These are phyloP conservation scores for Alternaria sp. DNA, from an alignment of 2,329 filamentous ascomycete genomes.

Conservation along the genomic window DNA sequence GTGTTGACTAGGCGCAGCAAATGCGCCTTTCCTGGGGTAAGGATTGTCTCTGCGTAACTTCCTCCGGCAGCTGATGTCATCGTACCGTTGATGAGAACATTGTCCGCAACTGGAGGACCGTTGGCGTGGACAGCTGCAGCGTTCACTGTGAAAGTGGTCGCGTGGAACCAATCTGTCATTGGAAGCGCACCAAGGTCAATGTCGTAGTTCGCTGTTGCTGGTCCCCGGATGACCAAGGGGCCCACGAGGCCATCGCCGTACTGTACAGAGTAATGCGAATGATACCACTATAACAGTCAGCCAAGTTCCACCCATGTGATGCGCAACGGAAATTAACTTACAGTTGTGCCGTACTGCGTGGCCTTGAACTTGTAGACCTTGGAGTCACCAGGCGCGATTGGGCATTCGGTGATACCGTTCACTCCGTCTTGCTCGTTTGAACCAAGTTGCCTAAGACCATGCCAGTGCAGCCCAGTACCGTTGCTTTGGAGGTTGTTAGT, in stretches of 20 bases:
- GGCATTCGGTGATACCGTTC: constrained; percentile 66
- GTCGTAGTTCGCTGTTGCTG: constrained; percentile 51
- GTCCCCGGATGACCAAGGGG: constrained; percentile 51
- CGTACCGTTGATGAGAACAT: constrained; percentile 61
- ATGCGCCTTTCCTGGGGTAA: constrained; percentile 52
- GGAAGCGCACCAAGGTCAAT: constrained; percentile 51
- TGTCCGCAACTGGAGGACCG: constrained; percentile 55
- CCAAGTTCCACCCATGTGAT: neutral
- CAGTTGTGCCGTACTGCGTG: constrained; percentile 45
- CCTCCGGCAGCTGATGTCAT: constrained; percentile 50
- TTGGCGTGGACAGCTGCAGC: constrained; percentile 45
- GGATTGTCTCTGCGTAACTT: constrained; percentile 39
- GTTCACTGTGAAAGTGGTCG: constrained; percentile 38
- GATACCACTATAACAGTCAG: constrained; percentile 55
- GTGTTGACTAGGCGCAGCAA: constrained; percentile 53
- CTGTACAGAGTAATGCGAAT: constrained; percentile 53
- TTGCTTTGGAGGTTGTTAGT: constrained; percentile 49
- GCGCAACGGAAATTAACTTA: constrained; percentile 8
- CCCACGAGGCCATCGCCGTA: constrained; percentile 52
- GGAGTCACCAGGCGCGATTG: constrained; percentile 64
- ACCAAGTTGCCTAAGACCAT: constrained; percentile 55
- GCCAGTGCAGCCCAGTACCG: constrained; percentile 60
- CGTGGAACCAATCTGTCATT: constrained; percentile 47
- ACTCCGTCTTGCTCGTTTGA: constrained; percentile 54
- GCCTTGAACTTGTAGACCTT: constrained; percentile 44